Base-by-base conservation (phyloP, 2,329 filamentous ascomycete genomes). In the Calycina herbarum region DNA sequence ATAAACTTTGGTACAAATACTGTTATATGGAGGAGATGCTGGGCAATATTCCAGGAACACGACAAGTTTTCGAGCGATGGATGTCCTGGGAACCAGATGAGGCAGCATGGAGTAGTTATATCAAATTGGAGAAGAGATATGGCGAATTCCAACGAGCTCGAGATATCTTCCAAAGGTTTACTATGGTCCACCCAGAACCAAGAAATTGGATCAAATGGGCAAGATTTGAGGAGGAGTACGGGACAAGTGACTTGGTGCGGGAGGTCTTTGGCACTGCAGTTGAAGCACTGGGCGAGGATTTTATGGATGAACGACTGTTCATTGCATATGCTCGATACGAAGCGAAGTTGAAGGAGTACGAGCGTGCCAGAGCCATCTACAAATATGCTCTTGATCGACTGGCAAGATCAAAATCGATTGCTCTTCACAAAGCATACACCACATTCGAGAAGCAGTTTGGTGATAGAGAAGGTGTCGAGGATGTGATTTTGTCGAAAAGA, bases 1-100 rank as follows among this genome's bases (percentile, higher is more conserved):
- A 98, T 77, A 98, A 98, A 83, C 82, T 99, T 40, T 99, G 95
- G 95, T 99, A 97, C 82, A 98, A 98, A 78, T 99, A 97, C 82
- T 93, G 96, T 31, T 97, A 96, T 77, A 96, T 97, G 90, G 94
- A 98, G 81, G 95, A 99, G 84, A 98, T 94, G 80, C 85, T 99
- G 63, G 93, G 93, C 6, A 97, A 99, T 74, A 89, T 99, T 59
- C 88, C 94, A 2, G 95, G 94, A 42, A 96, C 93, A 2, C 84
- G 95, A 66, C 92, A 97, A 73, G 92, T 98, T 0, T 99, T 98
- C 76, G 95, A 99, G 80, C 85, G 95, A 57, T 99, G 95, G 95
- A 94, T 99, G 90, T 89, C 91, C 68, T 99, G 95, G 95, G 93
- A 97, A 77, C 95, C 95, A 0, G 93, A 97, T 71, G 94, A 98